phyloP scores from a whole-genome alignment of 2,329 filamentous ascomycete species.

The Sodiomyces alkalinus region DNA sequence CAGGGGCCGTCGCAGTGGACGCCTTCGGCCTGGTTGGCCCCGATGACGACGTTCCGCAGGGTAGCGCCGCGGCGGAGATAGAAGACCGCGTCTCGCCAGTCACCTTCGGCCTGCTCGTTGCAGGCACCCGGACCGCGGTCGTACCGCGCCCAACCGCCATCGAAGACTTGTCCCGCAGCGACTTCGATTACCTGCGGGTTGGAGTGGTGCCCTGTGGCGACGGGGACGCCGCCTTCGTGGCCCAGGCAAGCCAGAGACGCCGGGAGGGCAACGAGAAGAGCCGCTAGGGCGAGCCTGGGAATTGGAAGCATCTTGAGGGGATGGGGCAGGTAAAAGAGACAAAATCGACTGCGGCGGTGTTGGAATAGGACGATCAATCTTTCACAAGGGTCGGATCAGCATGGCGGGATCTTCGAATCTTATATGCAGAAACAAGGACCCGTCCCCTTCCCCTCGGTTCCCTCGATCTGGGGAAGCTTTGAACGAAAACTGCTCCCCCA shows the following conservation, averaged over 20 bases:
- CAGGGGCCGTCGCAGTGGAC: conserved; percentile 28
- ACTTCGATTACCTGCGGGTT: conserved; percentile 17
- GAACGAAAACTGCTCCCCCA: no score
- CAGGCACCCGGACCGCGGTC: conserved; percentile 24
- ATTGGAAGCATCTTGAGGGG: no score
- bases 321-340: conserved; percentile 11
- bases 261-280: conserved; percentile 11
- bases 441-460: no score
- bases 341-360: background rate
- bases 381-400: no score
- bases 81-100: conserved; percentile 25
- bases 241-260: conserved; percentile 15
- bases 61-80: conserved; percentile 25
- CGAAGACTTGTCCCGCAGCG: conserved; percentile 15
- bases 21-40: conserved; percentile 21
- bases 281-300: background rate
- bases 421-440: no score
- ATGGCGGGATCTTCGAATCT: no score
- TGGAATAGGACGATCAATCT: no score
- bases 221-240: conserved; percentile 15
- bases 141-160: conserved; percentile 19
- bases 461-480: no score
- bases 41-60: conserved; percentile 31
- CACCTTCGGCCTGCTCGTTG: conserved; percentile 25
- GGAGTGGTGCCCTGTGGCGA: conserved; percentile 11